Evolutionary conservation across 2,329 filamentous ascomycete species (phyloP).

Genomic region (Phaeomoniella chlamydospora): DNA sequence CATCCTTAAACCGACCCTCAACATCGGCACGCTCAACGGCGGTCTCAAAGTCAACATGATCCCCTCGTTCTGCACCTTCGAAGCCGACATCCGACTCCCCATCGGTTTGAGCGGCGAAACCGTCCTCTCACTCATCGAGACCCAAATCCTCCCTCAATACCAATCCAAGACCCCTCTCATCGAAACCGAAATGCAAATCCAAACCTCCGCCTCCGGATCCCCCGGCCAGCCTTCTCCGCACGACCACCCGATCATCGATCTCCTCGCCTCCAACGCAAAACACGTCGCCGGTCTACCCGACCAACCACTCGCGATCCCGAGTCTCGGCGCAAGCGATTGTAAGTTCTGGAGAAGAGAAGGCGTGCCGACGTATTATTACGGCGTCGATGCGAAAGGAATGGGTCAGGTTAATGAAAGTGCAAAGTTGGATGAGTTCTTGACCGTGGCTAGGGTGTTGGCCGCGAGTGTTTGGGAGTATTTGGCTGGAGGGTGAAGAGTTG

Average conservation of each 20-base stretch:
- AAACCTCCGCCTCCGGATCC: slow-evolving; percentile 17
- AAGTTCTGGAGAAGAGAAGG: slow-evolving; percentile 24
- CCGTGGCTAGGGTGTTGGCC: slow-evolving; percentile 3
- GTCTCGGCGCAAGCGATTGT: slow-evolving; percentile 24
- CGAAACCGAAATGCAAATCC: slow-evolving; percentile 18
- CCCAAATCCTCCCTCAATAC: slow-evolving; percentile 12
- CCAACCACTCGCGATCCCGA: slow-evolving; percentile 18
- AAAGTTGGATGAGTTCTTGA: slow-evolving; percentile 4
- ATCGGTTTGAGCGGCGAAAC: slow-evolving; percentile 18
- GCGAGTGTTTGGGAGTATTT: slow-evolving; percentile 2
- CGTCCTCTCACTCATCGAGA: slow-evolving; percentile 15
- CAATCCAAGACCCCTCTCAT: slow-evolving; percentile 13
- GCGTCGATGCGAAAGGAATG: slow-evolving; percentile 15
- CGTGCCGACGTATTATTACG: slow-evolving; percentile 23
- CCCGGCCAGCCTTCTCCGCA: slow-evolving; percentile 6
- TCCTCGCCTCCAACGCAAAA: slow-evolving; percentile 14
- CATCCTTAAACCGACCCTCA: slow-evolving; percentile 21
- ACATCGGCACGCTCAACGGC: slow-evolving; percentile 25
- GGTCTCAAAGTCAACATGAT: slow-evolving; percentile 29
- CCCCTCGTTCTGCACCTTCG: slow-evolving; percentile 21
- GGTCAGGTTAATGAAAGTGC: slow-evolving; percentile 3
- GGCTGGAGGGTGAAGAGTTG: too few species aligned
- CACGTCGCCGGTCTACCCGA: slow-evolving; percentile 8
- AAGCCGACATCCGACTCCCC: slow-evolving; percentile 25
- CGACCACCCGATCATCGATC: slow-evolving; percentile 18